A percentile compares a stretch with the other conserved stretches of the same genome.
These are phyloP conservation scores for Xanthoceras sorbifolium DNA, from an alignment of 345 rosid species.

Conservation along the genomic window DNA sequence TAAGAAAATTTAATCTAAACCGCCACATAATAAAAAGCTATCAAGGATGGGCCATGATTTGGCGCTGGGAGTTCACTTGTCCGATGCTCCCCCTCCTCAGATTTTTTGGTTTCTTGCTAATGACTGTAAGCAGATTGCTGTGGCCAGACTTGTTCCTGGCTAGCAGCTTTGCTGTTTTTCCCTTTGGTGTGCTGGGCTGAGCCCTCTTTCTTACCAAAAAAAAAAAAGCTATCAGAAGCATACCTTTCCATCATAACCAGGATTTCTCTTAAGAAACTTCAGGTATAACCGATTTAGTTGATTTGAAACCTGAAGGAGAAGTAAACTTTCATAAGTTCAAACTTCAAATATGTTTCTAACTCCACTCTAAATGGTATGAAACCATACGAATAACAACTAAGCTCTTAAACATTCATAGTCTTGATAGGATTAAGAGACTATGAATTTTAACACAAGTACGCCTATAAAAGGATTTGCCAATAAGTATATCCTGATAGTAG, in stretches of 20 bases:
- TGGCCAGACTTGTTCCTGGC: too few relatives aligned
- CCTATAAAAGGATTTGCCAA: not conserved
- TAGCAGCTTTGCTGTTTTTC: too few relatives aligned
- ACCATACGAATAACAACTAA: not conserved
- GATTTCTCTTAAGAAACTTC: conserved; percentile 82
- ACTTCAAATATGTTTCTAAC: conserved; percentile 16
- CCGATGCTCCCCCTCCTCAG: too few relatives aligned
- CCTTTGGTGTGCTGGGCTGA: too few relatives aligned
- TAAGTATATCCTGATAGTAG: conserved; percentile 71
- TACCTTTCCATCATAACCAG: conserved; percentile 98
- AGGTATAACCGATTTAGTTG: conserved; percentile 76
- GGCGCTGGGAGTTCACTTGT: too few relatives aligned
- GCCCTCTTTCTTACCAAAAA: too few relatives aligned
- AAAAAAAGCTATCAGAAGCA: conserved; percentile 19
- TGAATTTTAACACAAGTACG: not conserved
- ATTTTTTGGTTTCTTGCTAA: too few relatives aligned
- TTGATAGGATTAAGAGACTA: not conserved
- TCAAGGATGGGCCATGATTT: too few relatives aligned
- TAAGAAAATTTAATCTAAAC: not conserved
- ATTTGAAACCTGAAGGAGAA: conserved; percentile 72
- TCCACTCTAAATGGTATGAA: not conserved
- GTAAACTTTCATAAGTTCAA: conserved; percentile 16
- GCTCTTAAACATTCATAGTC: not conserved
- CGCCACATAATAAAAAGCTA: conserved; percentile 14
- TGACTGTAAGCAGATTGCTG: too few relatives aligned